A percentile compares a stretch with the other conserved stretches of the same genome.
Evolutionary conservation across 208 protist species (phyloP).

Genomic region (Acanthamoeba culbertsoni): DNA sequence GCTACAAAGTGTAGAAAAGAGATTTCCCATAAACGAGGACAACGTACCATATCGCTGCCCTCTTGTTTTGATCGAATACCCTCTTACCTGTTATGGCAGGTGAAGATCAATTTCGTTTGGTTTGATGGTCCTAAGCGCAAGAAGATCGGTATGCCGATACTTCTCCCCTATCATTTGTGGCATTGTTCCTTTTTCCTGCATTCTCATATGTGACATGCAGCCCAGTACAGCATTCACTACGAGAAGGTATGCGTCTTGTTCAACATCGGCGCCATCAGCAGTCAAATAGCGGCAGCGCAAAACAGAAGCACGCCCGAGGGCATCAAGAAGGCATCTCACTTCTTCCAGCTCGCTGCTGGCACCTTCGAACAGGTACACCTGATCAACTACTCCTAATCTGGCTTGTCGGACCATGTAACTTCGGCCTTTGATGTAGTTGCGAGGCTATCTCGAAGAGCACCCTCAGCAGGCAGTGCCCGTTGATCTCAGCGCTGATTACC

Average conservation of each 20-base stretch:
- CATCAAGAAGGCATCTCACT: constrained; percentile 20
- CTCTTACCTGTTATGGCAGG: not conserved
- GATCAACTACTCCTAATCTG: not conserved
- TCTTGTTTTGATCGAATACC: not conserved
- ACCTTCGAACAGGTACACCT: not conserved
- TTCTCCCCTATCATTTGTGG: not conserved
- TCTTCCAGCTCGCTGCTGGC: constrained; percentile 21
- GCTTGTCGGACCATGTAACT: not conserved
- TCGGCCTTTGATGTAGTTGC: not conserved
- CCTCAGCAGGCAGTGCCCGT: not conserved
- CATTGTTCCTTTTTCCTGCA: not conserved
- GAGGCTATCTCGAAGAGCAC: not conserved
- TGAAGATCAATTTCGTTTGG: not conserved
- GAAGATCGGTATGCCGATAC: not conserved
- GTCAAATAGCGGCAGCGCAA: not conserved
- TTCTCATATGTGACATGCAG: not conserved
- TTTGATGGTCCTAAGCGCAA: not conserved
- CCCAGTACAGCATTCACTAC: not conserved
- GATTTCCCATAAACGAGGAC: constrained; percentile 4
- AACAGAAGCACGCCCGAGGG: constrained; percentile 21
- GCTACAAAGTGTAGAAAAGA: not conserved
- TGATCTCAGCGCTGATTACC: not conserved
- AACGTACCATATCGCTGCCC: not conserved
- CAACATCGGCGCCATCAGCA: constrained; percentile 8
- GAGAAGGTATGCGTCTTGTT: not conserved